phyloP scores from a whole-genome alignment of 2,329 filamentous ascomycete genomes.

The Cyphellophora europaea region DNA sequence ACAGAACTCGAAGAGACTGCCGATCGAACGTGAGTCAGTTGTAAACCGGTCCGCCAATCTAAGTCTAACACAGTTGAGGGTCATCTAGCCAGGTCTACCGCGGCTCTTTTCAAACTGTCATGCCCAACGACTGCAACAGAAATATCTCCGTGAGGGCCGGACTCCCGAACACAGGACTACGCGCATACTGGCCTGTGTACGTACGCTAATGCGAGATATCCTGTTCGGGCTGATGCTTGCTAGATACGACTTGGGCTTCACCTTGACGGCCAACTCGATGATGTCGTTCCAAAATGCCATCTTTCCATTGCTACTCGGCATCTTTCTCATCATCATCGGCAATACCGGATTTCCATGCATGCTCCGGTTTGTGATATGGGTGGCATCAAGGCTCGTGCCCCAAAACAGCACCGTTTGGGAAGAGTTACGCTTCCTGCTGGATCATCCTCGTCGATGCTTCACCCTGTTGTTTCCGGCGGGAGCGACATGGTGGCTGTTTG shows the following conservation, averaged over 20 bases:
- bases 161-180: no score
- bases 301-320: slow-evolving; percentile 29
- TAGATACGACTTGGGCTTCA: slow-evolving; percentile 92
- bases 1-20: no score
- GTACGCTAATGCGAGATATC: no score
- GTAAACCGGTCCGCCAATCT: no score
- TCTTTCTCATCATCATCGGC: slow-evolving; percentile 29
- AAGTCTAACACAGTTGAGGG: no score
- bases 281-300: slow-evolving; percentile 37
- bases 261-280: slow-evolving; percentile 90
- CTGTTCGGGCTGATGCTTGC: no score
- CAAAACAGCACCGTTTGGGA: slow-evolving; percentile 67
- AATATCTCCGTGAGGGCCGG: no score
- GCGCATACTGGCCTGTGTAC: no score
- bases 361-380: slow-evolving; percentile 82
- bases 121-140: no score
- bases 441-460: slow-evolving; percentile 93
- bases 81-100: no score
- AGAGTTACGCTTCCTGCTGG: slow-evolving; percentile 79
- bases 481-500: slow-evolving; percentile 94
- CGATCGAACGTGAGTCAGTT: no score
- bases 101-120: no score
- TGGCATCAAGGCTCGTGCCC: slow-evolving; percentile 58
- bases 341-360: slow-evolving; percentile 45
- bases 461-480: slow-evolving; percentile 83